Evolutionary conservation across 139 green algal species (phyloP).

Genomic region (Axilococcus clingmanii): DNA sequence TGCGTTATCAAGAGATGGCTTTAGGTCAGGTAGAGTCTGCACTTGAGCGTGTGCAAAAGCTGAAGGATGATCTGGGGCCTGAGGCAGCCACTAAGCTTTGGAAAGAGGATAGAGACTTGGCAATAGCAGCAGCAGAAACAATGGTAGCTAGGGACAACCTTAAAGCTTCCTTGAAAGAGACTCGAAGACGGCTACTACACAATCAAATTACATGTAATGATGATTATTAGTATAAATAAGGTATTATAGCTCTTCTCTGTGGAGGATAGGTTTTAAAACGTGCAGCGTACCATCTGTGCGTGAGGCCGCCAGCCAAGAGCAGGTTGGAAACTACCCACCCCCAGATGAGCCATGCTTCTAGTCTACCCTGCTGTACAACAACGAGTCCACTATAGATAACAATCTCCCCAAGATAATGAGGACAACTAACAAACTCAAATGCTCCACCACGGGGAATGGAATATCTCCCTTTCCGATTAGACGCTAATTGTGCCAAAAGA

Average conservation of each 20-base stretch:
- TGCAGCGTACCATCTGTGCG: conserved; percentile 48
- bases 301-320: conserved; percentile 46
- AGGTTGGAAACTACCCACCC: conserved; percentile 55
- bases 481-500: conserved; percentile 30
- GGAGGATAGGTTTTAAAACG: conserved; percentile 44
- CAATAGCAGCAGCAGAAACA: background rate
- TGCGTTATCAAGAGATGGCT: conserved; percentile 13
- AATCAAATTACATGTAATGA: conserved; percentile 7
- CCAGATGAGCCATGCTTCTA: conserved; percentile 15
- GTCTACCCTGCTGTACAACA: background rate
- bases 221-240: conserved; percentile 29
- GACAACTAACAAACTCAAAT: conserved; percentile 69
- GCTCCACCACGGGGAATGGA: conserved; percentile 27
- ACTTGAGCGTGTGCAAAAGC: background rate
- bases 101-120: background rate
- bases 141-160: background rate
- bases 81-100: background rate
- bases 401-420: conserved; percentile 76
- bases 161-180: background rate
- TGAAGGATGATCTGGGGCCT: conserved; percentile 1
- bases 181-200: background rate
- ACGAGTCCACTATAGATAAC: conserved; percentile 61
- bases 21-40: background rate
- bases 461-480: background rate
- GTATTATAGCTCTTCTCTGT: conserved; percentile 32